These are phyloP conservation scores for Abrus precatorius DNA, from an alignment of 306 rosid genomes.

Conservation along the genomic window DNA sequence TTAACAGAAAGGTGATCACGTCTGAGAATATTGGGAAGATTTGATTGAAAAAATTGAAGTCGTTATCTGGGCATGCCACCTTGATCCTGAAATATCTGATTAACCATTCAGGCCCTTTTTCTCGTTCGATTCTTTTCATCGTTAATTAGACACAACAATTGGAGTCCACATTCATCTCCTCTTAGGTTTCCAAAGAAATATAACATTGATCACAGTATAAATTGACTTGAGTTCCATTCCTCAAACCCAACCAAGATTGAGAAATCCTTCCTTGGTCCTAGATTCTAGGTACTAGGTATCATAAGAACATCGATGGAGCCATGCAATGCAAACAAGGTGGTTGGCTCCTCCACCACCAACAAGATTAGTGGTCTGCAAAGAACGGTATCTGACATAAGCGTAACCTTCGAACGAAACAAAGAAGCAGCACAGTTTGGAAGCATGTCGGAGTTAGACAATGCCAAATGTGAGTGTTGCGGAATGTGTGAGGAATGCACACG, in stretches of 20 bases:
- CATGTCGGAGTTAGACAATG: conserved; percentile 53
- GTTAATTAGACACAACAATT: background rate
- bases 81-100: background rate
- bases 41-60: background rate
- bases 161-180: conserved; percentile 26
- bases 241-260: background rate
- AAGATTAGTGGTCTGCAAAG: conserved; percentile 39
- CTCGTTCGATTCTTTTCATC: background rate
- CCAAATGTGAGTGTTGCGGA: conserved; percentile 76
- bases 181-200: background rate
- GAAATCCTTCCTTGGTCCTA: background rate
- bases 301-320: background rate
- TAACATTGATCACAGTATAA: too few species aligned
- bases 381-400: conserved; percentile 52
- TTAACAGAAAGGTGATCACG: background rate
- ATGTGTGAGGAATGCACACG: conserved; percentile 67
- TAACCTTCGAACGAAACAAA: conserved; percentile 46
- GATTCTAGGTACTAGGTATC: too few species aligned
- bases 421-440: background rate
- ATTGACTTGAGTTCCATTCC: too few species aligned
- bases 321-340: background rate
- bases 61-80: background rate
- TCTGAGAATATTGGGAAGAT: background rate
- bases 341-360: background rate
- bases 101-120: background rate